phyloP scores from a whole-genome alignment of 345 rosid species.

The Mangifera indica region DNA sequence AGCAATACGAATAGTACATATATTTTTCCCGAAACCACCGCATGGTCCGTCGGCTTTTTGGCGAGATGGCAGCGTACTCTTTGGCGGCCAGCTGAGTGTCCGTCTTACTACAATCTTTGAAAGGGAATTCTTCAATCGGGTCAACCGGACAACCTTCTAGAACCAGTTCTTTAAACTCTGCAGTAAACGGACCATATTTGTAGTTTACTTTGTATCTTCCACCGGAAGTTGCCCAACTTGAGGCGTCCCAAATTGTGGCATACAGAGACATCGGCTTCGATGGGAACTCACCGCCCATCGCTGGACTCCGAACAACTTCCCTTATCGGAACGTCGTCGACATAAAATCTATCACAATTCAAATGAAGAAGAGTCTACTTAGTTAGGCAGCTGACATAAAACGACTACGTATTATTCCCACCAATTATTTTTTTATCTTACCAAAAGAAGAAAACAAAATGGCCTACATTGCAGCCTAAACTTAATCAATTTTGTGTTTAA shows the following conservation, averaged over 20 bases:
- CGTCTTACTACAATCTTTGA: constrained; percentile 31
- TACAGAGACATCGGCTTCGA: constrained; percentile 88
- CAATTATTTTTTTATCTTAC: too few species aligned
- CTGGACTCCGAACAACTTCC: constrained; percentile 57
- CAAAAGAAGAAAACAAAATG: too few species aligned
- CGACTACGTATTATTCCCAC: too few species aligned
- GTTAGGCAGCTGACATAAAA: too few species aligned
- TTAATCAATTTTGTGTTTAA: too few species aligned
- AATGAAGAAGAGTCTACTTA: too few species aligned
- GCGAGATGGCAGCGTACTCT: constrained; percentile 43
- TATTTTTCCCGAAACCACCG: constrained; percentile 59
- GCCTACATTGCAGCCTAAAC: constrained; percentile 1
- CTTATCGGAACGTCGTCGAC: constrained; percentile 85
- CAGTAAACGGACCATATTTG: constrained; percentile 66
- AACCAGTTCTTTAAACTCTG: constrained; percentile 64
- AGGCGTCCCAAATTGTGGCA: constrained; percentile 98
- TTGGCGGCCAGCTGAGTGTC: constrained; percentile 36
- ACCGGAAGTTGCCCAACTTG: constrained; percentile 88
- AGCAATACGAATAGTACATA: constrained; percentile 92
- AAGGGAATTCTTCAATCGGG: constrained; percentile 52
- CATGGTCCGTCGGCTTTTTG: constrained; percentile 50
- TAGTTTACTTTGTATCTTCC: constrained; percentile 74
- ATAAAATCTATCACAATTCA: constrained; percentile 52
- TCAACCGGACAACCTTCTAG: constrained; percentile 71
- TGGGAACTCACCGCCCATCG: constrained; percentile 80